Percentiles rank a stretch among this genome's conserved stretches.
Conservation (phyloP, 192 early-diverging fungal species). For the Coemansia sp. region DNA sequence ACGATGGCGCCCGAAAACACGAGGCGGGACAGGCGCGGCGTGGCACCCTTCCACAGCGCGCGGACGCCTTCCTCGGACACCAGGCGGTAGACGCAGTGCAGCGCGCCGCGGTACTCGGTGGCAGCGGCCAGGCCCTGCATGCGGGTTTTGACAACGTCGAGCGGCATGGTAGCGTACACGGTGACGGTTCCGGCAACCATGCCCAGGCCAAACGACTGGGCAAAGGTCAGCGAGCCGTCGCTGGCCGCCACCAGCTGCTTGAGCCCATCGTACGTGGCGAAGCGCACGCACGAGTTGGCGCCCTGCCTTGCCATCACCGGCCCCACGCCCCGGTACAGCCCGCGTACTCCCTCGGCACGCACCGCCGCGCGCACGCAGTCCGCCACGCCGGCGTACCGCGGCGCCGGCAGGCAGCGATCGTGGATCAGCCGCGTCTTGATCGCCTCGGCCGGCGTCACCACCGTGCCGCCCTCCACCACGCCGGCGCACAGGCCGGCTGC, state of each 20-base stretch:
- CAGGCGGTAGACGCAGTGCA: slow-evolving; percentile 70
- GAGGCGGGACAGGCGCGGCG: slow-evolving; percentile 80
- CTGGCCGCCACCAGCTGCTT: slow-evolving; percentile 51
- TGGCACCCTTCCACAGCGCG: slow-evolving; percentile 94
- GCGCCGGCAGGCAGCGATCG: slow-evolving; percentile 70
- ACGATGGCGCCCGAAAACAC: slow-evolving; percentile 53
- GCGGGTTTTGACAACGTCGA: slow-evolving; percentile 96
- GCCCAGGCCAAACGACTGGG: slow-evolving; percentile 68
- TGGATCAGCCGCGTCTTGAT: slow-evolving; percentile 97
- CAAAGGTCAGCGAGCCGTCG: slow-evolving; percentile 44
- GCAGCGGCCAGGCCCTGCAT: slow-evolving; percentile 83
- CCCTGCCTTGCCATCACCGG: slow-evolving; percentile 94
- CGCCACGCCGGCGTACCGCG: slow-evolving; percentile 71
- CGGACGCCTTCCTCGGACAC: slow-evolving; percentile 70
- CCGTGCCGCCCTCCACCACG: slow-evolving; percentile 78
- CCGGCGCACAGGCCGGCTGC: slow-evolving; percentile 84
- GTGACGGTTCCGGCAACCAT: slow-evolving; percentile 86
- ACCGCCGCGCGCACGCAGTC: slow-evolving; percentile 71
- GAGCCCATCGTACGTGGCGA: slow-evolving; percentile 78
- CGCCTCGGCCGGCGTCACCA: slow-evolving; percentile 91
- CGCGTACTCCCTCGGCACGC: slow-evolving; percentile 66
- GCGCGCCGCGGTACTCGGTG: slow-evolving; percentile 61
- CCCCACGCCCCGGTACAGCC: slow-evolving; percentile 85
- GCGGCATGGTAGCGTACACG: slow-evolving; percentile 93
- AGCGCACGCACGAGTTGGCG: slow-evolving; percentile 90